Base-by-base conservation (phyloP, 768 basidiomycete species). In the Scleroderma citrinum region DNA sequence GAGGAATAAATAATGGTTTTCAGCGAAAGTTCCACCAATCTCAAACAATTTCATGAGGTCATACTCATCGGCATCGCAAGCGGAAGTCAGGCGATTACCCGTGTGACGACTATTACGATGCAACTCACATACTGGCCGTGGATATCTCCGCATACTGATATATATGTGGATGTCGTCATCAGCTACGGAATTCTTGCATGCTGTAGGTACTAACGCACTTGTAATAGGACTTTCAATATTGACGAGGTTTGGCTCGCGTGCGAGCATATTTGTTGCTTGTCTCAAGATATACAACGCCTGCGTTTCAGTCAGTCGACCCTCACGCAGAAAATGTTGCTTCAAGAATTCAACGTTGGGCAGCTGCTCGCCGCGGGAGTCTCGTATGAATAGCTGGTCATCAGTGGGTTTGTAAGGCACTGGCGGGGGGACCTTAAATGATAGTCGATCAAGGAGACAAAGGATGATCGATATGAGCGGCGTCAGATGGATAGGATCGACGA, bases 11-110 rank as follows among this genome's bases (percentile, higher is more conserved):
- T 97, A 98, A 17, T 82, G 75, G 52, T 85, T 96, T 31, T 95
- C 86, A 19, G 78, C 74, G 41, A 92, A 76, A 54, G 80, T 81
- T 2, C 95, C 95, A 26, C 95, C 95, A 29, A 97, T 85, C 59
- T 96, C 94, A 59, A 97, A 93, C 35, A 97, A 76, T 69, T 98
- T 96, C 91, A 98, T 95, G 51, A 98, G 75, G 69, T 98, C 95
- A 65, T 93, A 98, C 92, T 97, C 60, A 24, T 42, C 21, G 23
- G 5, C 26, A 29, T 29, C 8, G 26, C 26, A 29, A 29, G 26
- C 21, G 12, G 30, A 7, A 13, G 29, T 24, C 39, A 49, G 36
- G 24, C 26, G 12, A 49, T 24, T 26, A 38, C 7, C 26, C 4
- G 5, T 2, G 50, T 57, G 45, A 49, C 14, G 20, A 32, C 12